These are phyloP conservation scores for Alternaria brassicicola DNA, from an alignment of 2,329 filamentous ascomycete species.

Conservation along the genomic window DNA sequence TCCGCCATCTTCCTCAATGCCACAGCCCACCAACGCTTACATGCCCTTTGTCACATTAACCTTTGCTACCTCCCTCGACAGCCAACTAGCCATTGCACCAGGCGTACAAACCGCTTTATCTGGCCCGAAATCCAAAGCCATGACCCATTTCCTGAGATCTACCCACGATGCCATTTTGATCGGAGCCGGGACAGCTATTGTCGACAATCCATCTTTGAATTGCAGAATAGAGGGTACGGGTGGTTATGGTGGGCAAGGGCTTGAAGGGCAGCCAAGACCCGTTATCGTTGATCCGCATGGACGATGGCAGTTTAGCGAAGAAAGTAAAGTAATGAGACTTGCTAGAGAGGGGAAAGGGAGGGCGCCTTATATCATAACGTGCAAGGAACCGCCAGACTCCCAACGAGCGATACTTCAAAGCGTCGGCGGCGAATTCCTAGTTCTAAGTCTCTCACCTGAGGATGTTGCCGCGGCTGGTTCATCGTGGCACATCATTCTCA, in stretches of 20 bases:
- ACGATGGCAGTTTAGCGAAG: conserved; percentile 69
- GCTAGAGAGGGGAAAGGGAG: conserved; percentile 69
- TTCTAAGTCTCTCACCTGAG: neutral
- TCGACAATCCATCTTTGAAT: conserved; percentile 86
- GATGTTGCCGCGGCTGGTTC: neutral
- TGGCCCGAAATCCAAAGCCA: conserved; percentile 80
- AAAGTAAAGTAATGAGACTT: conserved; percentile 70
- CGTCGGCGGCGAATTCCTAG: conserved; percentile 35
- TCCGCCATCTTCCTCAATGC: conserved; percentile 3
- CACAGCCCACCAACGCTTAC: neutral
- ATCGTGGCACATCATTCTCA: conserved; percentile 8
- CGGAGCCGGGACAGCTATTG: conserved; percentile 81
- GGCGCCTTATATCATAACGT: conserved; percentile 71
- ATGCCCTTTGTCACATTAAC: conserved; percentile 68
- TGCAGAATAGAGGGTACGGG: conserved; percentile 71
- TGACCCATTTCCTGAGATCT: conserved; percentile 90
- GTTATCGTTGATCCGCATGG: conserved; percentile 79
- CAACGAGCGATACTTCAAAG: conserved; percentile 41
- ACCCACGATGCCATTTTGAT: conserved; percentile 84
- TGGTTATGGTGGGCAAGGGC: conserved; percentile 60
- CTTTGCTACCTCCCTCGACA: conserved; percentile 89
- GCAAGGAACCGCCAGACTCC: conserved; percentile 10
- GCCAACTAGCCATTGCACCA: conserved; percentile 74
- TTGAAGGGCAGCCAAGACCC: conserved; percentile 73
- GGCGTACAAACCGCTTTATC: conserved; percentile 84